phyloP scores from a whole-genome alignment of 345 rosid species.

The Salix brachista region DNA sequence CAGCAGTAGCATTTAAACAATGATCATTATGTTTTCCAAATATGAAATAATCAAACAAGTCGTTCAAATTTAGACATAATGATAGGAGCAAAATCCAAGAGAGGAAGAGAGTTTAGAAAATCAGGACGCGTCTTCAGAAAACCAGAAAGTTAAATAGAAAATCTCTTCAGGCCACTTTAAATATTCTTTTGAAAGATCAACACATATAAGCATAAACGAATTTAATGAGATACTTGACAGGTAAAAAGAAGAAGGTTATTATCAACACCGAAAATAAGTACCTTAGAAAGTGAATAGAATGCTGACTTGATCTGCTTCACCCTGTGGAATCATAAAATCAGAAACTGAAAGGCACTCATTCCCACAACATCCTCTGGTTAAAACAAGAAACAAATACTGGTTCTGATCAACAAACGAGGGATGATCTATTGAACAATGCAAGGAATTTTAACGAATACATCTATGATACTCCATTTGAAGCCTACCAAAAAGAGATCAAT shows the following conservation, averaged over 20 bases:
- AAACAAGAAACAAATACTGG: background rate
- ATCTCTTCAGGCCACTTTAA: no score
- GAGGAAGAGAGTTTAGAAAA: background rate
- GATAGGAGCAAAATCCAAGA: background rate
- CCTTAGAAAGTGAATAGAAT: constrained; percentile 81
- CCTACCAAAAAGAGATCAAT: no score
- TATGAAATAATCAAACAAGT: background rate
- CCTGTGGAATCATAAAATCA: constrained; percentile 37
- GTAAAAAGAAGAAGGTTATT: background rate
- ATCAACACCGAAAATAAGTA: background rate
- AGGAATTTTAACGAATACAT: no score
- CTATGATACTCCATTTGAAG: no score
- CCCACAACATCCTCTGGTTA: background rate
- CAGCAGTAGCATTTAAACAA: background rate
- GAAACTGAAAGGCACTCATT: background rate
- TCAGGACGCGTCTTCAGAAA: background rate
- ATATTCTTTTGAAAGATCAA: background rate
- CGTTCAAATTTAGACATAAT: background rate
- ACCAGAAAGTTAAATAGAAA: background rate
- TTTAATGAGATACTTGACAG: background rate
- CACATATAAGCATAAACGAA: background rate
- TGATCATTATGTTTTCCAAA: background rate
- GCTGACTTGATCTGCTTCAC: constrained; percentile 90
- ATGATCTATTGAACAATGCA: no score
- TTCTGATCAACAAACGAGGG: background rate